These are phyloP conservation scores for Carex sylvatica DNA, from an alignment of 202 grass and related monocot genomes.

Conservation along the genomic window DNA sequence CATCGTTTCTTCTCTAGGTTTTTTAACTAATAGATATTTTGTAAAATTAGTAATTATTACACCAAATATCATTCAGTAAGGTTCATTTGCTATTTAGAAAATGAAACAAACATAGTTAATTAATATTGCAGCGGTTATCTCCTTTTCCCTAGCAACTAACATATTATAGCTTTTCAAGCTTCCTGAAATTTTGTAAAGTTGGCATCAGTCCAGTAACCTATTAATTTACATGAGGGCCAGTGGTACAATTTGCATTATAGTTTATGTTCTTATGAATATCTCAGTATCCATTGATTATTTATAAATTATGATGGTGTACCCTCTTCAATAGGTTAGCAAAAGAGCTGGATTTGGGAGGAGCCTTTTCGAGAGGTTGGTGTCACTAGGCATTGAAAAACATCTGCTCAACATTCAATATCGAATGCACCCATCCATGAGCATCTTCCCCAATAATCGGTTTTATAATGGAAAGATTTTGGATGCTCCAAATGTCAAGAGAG, in stretches of 20 bases:
- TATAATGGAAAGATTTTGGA: conserved; percentile 50
- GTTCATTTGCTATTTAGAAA: too few relatives aligned
- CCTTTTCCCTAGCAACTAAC: too few relatives aligned
- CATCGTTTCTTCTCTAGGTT: too few relatives aligned
- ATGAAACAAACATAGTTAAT: too few relatives aligned
- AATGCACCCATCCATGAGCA: conserved; percentile 78
- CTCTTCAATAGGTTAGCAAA: not conserved
- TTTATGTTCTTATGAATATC: not conserved
- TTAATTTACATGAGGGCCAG: too few relatives aligned
- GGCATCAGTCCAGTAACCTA: too few relatives aligned
- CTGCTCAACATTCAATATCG: conserved; percentile 70
- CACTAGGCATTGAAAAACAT: conserved; percentile 58
- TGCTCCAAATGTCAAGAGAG: conserved; percentile 46
- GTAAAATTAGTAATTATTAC: too few relatives aligned
- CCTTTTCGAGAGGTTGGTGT: conserved; percentile 65
- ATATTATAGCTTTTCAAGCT: too few relatives aligned
- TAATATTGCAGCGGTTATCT: too few relatives aligned
- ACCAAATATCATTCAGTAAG: too few relatives aligned
- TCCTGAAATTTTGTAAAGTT: too few relatives aligned
- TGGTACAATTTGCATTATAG: not conserved
- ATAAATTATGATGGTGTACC: not conserved
- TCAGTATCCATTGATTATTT: not conserved
- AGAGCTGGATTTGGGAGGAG: conserved; percentile 60
- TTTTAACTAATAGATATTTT: too few relatives aligned
- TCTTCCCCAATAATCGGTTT: conserved; percentile 57